Evolutionary conservation across 129 eudicot genomes (phyloP), one percentile per base, ranked within the genome.

Genomic region (Artemisia tridentata): DNA sequence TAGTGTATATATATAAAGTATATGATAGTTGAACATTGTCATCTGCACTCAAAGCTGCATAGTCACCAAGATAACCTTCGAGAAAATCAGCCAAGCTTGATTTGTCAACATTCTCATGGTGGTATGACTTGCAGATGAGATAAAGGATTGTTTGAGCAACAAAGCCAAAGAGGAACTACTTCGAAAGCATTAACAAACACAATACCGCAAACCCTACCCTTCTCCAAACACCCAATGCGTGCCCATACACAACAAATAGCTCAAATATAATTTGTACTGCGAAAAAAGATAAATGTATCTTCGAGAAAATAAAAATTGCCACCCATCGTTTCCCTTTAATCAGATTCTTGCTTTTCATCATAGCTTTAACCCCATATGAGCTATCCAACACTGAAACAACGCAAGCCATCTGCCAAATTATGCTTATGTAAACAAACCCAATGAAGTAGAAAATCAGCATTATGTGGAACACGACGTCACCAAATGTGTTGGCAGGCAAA

Each of bases 361-460:
- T 79, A 3, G 96, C 96, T 23, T 53, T 73, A 7, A 85, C 14
- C 53, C 96, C 96, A 7, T 71, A 78, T 0, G 20, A 43, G 16
- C 79, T 80, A 63, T 90, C 96, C 69, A 86, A 54, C 38, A 90
- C 91, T 0, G 96, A 78, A 1, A 90, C 80, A 48, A 87, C 88
- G 54, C 85, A 80, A 14, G 91, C 96, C 62, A 90, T 58, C 49
- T 82, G 91, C 95, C 96, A 90, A 5, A 90, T 59, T n/a, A 76
- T 27, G 10, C 79, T 83, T 78, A 90, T 70, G 75, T 90, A 85
- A 20, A 84, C 77, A 16, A 76, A 79, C 48, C 86, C 96, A 14
- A 72, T 29, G 0, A 57, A 63, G 68, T 83, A 88, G 6, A 72
- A 13, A 38, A 81, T 29, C 19, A 73, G 38, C 12, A 80, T 21